Evolutionary conservation across 805 yeast species (phyloP), one percentile per base, ranked within the genome.

Genomic region (Myxozyma sirexii): DNA sequence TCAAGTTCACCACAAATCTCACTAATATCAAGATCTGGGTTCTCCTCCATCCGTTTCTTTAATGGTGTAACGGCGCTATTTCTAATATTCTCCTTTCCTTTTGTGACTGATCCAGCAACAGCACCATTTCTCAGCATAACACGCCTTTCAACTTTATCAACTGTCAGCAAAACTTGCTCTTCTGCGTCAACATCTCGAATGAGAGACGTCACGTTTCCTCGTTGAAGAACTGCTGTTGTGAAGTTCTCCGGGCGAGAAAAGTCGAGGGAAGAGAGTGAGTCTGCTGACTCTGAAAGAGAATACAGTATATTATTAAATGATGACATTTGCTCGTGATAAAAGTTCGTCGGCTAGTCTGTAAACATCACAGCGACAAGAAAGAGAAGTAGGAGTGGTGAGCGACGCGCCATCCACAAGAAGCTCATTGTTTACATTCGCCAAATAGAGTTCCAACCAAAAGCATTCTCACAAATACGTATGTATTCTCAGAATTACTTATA

Each of bases 131-230:
- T 45, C n/a, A 56, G 27, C 21, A 50, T 23, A 27, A 49, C 61
- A 0, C 52, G 47, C 15, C 41, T 53, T 2, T 55, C 55, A n/a
- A 8, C 35, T 21, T 17, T 13, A 27, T 48, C 63, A 23, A 60
- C 38, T 26, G 56, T 55, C 17, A 65, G 48, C n/a, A 65, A 35
- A 38, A 48, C 48, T 17, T 31, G 51, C 53, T 65, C 68, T 17
- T 57, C 61, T 17, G 57, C 41, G 37, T 65, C 63, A 38, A 68
- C 61, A 48, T 67, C 70, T 3, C 70, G 64, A 29, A 67, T 66
- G 19, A 67, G 57, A 17, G 64, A 50, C 38, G 69, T 67, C 27
- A 67, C 55, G 24, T 43, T 57, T 15, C 62, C 63, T n/a, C 54
- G 56, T 15, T 48, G 52, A 15, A 67, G 59, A 27, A 66, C 63